Evolutionary conservation across 352 stramenopile genomes (phyloP).

Genomic region (Phytophthora cryptogea): DNA sequence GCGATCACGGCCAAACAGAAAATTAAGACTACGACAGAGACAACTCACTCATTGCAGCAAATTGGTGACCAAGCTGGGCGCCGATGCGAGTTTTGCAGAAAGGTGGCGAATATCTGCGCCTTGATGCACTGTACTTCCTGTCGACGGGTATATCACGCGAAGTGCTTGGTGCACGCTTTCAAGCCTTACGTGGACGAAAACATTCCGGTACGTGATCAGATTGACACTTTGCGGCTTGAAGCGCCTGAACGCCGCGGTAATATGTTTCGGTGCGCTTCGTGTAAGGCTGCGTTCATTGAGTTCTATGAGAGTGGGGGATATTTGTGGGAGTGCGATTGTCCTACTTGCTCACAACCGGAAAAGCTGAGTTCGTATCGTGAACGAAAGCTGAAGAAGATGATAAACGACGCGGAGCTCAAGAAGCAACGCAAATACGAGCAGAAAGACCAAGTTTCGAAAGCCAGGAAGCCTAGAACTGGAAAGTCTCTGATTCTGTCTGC

Average conservation of each 20-base stretch:
- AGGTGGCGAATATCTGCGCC: slow-evolving; percentile 36
- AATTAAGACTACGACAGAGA: slow-evolving; percentile 8
- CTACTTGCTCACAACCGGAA: slow-evolving; percentile 43
- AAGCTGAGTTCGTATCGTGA: slow-evolving; percentile 40
- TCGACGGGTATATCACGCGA: slow-evolving; percentile 47
- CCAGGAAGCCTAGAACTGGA: slow-evolving; percentile 6
- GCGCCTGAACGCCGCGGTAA: slow-evolving; percentile 30
- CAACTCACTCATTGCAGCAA: slow-evolving; percentile 8
- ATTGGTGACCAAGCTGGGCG: slow-evolving; percentile 9
- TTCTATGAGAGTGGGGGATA: slow-evolving; percentile 41
- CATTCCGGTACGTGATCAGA: slow-evolving; percentile 38
- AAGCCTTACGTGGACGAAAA: slow-evolving; percentile 30
- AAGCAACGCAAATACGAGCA: slow-evolving; percentile 37
- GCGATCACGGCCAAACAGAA: slow-evolving; percentile 5
- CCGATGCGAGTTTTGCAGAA: slow-evolving; percentile 52
- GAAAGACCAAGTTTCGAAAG: slow-evolving; percentile 14
- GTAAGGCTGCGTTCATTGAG: slow-evolving; percentile 49
- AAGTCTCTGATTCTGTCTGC: slow-evolving; percentile 4
- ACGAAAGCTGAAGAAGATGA: slow-evolving; percentile 49
- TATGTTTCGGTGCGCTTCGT: slow-evolving; percentile 54
- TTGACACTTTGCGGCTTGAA: slow-evolving; percentile 34
- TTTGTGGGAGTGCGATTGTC: slow-evolving; percentile 45
- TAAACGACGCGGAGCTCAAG: slow-evolving; percentile 38
- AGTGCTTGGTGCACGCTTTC: slow-evolving; percentile 46
- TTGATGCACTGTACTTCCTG: slow-evolving; percentile 47